Percentiles rank a stretch among this genome's conserved stretches.
These are phyloP conservation scores for Powellomyces hirtus DNA, from an alignment of 192 early-diverging fungal genomes.

Conservation along the genomic window DNA sequence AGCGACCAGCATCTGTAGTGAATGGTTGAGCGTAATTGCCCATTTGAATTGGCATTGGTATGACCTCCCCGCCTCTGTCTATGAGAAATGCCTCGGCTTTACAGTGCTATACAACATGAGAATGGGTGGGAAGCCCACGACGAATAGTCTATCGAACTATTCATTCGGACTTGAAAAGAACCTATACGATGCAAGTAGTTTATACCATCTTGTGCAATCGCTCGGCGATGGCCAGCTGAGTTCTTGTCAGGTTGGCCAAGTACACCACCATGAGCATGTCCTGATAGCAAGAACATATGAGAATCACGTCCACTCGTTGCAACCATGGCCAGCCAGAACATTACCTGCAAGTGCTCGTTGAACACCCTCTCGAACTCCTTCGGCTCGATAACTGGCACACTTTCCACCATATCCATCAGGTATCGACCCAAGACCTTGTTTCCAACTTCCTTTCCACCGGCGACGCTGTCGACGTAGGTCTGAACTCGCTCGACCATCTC, in stretches of 20 bases:
- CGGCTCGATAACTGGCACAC: slow-evolving; percentile 82
- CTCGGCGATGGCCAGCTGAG: slow-evolving; percentile 92
- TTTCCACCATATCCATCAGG: slow-evolving; percentile 88
- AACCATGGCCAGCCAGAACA: not conserved
- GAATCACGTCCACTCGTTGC: not conserved
- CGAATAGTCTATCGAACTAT: too few species aligned
- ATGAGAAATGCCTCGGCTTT: too few species aligned
- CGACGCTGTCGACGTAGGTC: slow-evolving; percentile 74
- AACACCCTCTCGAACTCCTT: slow-evolving; percentile 88
- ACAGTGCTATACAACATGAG: too few species aligned
- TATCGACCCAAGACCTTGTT: slow-evolving; percentile 86
- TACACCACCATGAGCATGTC: slow-evolving; percentile 97
- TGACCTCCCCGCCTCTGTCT: too few species aligned
- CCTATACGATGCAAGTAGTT: not conserved
- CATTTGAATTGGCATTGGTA: too few species aligned
- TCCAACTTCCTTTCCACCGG: slow-evolving; percentile 39
- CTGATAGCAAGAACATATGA: slow-evolving; percentile 31
- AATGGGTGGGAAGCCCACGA: too few species aligned
- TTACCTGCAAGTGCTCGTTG: slow-evolving; percentile 79
- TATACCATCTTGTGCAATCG: slow-evolving; percentile 66
- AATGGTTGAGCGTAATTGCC: too few species aligned
- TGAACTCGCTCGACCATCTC: slow-evolving; percentile 82
- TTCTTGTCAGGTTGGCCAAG: slow-evolving; percentile 90
- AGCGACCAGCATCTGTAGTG: too few species aligned
- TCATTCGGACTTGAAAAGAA: not conserved